Percentiles rank a stretch among this genome's conserved stretches.
Evolutionary conservation across 768 basidiomycete genomes (phyloP).

Genomic region (Aureoboletus auriporus): DNA sequence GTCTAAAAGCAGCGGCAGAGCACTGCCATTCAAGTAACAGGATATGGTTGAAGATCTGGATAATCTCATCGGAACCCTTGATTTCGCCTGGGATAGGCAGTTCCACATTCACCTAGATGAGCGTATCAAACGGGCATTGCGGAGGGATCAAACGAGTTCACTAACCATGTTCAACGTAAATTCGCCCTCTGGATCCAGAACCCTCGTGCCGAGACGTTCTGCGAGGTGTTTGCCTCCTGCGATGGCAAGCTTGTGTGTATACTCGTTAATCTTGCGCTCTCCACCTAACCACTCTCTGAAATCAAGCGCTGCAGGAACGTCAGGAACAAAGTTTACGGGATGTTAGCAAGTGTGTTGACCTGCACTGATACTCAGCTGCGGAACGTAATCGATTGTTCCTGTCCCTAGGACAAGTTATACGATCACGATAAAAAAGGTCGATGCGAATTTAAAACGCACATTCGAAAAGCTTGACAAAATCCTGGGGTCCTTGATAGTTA

Average conservation of each 20-base stretch:
- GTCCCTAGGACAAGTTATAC: constrained; percentile 43
- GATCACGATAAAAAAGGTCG: neutral
- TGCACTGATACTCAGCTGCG: constrained; percentile 50
- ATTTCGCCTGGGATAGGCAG: constrained; percentile 33
- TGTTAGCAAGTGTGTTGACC: constrained; percentile 32
- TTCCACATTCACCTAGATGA: constrained; percentile 36
- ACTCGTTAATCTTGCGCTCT: constrained; percentile 64
- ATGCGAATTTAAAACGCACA: constrained; percentile 21
- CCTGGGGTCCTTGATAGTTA: constrained; percentile 22
- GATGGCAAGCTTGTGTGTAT: constrained; percentile 67
- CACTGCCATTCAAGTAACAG: constrained; percentile 21
- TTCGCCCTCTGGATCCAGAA: constrained; percentile 58
- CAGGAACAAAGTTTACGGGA: neutral
- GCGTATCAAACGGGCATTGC: neutral
- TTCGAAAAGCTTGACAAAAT: constrained; percentile 50
- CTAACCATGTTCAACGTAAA: constrained; percentile 69
- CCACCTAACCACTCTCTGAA: constrained; percentile 76
- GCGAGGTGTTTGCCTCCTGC: constrained; percentile 61
- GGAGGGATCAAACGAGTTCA: neutral
- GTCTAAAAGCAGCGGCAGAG: constrained; percentile 13
- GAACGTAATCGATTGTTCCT: constrained; percentile 55
- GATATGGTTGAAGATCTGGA: constrained; percentile 12
- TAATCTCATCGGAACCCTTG: constrained; percentile 12
- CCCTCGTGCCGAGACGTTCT: constrained; percentile 53
- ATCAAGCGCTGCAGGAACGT: constrained; percentile 49